Base-by-base conservation (phyloP, 306 rosid genomes). In the Corylus heterophylla region DNA sequence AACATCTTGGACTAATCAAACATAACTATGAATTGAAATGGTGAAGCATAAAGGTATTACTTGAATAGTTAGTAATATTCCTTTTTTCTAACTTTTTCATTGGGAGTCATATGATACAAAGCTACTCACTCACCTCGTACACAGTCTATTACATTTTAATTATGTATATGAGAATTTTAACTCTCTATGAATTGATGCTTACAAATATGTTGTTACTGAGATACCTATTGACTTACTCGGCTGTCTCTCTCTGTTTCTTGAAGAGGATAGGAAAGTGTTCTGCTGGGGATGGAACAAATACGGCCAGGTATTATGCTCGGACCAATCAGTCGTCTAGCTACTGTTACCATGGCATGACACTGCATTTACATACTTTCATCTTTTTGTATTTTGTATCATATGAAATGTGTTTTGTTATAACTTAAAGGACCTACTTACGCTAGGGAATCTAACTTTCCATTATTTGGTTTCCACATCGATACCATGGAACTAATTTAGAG, bases 231-330 rank as follows among this genome's bases (percentile, higher is more conserved):
- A 68, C 72, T 68, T 5, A 8, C 29, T 39, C 29, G n/a, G 16
- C 74, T 83, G 45, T 74, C 75, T 31, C 75, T 31, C 35, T 74
- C 71, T 84, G 54, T 71, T 81, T 80, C 83, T 80, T 84, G 64
- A 68, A 94, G 99, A 84, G 52, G 88, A 91, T 74, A 89, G 89
- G 35, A 91, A 91, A 82, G 94, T 90, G 48, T 96, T 96, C 75
- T 84, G 96, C 89, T 96, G 99, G 98, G 99, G 99, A 54, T 96
- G 99, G 99, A 96, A 96, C 94, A 96, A 96, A 81, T 93, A 96
- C 51, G 99, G 99, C 22, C 99, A 96, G 97, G 99, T 93, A 85
- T 69, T 61, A 73, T 63, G n/a, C 48, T 82, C 31, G 16, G 72
- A 27, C 74, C 16, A 5, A 35, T 78, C 67, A 54, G 63, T 31